Evolutionary conservation across 2,329 filamentous ascomycete genomes (phyloP).

Genomic region (Aspergillus awamori): DNA sequence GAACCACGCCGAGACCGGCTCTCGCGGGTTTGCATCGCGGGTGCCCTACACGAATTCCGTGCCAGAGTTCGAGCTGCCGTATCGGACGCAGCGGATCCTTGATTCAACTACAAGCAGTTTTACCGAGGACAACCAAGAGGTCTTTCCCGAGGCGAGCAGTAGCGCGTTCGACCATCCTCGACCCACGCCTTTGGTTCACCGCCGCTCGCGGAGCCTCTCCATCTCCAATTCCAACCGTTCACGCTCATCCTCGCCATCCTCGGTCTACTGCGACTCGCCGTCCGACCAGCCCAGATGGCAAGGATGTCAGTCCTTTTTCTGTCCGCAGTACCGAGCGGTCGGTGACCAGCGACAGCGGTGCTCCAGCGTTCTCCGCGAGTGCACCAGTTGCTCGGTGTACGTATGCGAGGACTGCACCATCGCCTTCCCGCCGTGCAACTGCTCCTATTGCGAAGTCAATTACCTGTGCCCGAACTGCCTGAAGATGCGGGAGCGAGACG

Average conservation of each 20-base stretch:
- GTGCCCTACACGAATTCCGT: constrained; percentile 19
- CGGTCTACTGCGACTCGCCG: constrained; percentile 41
- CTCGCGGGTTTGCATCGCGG: constrained; percentile 16
- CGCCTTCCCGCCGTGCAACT: constrained; percentile 46
- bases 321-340: constrained; percentile 45
- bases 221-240: constrained; percentile 45
- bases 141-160: constrained; percentile 27
- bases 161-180: constrained; percentile 14
- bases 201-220: constrained; percentile 41
- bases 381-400: constrained; percentile 49
- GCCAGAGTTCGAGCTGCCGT: constrained; percentile 33
- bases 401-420: constrained; percentile 50
- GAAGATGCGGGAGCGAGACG: constrained; percentile 42
- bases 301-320: constrained; percentile 54
- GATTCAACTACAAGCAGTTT: constrained; percentile 41
- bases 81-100: constrained; percentile 32
- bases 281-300: constrained; percentile 46
- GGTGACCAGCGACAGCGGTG: constrained; percentile 52
- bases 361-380: constrained; percentile 48
- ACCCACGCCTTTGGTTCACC: constrained; percentile 26
- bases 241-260: constrained; percentile 44
- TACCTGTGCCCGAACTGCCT: constrained; percentile 50
- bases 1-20: constrained; percentile 26
- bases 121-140: constrained; percentile 37
- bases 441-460: constrained; percentile 47